Evolutionary conservation across 2,329 filamentous ascomycete species (phyloP).

Genomic region (Thermomyces lanuginosus): DNA sequence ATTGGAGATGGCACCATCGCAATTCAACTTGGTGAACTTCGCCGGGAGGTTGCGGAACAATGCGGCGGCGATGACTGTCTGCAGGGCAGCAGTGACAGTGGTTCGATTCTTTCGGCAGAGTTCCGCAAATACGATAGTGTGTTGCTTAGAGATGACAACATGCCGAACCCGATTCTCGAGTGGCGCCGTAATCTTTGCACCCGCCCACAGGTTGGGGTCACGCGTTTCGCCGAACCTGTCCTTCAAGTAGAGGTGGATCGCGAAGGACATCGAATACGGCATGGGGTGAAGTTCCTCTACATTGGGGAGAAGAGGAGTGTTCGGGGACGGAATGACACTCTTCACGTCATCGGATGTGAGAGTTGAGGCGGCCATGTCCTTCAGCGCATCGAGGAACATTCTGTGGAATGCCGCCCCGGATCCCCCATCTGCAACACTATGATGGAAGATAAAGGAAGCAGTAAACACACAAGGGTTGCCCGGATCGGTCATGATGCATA

Average conservation of each 20-base stretch:
- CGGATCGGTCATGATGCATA: conserved; percentile 22
- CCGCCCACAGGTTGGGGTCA: conserved; percentile 22
- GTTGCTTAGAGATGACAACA: conserved; percentile 16
- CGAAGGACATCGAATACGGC: conserved; percentile 19
- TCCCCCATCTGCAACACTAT: conserved; percentile 32
- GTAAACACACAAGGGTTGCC: conserved; percentile 21
- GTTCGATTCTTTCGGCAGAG: conserved; percentile 22
- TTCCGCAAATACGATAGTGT: conserved; percentile 15
- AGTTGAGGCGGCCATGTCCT: conserved; percentile 5
- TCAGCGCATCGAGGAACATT: conserved; percentile 24
- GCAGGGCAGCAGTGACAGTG: conserved; percentile 27
- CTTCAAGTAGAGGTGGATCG: conserved; percentile 19
- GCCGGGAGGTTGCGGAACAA: conserved; percentile 8
- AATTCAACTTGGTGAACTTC: conserved; percentile 16
- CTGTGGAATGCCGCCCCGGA: conserved; percentile 32
- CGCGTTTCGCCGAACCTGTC: conserved; percentile 5
- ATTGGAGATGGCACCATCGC: conserved; percentile 22
- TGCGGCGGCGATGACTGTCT: conserved; percentile 23
- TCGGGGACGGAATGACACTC: conserved; percentile 11
- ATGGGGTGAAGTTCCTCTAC: conserved; percentile 28
- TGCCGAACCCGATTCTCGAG: conserved; percentile 14
- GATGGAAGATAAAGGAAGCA: conserved; percentile 32
- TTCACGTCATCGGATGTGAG: conserved; percentile 11
- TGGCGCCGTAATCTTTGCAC: conserved; percentile 12
- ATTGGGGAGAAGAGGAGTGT: conserved; percentile 21